A percentile compares a stretch with the other conserved stretches of the same genome.
Evolutionary conservation across 2,329 filamentous ascomycete genomes (phyloP).

Genomic region (Davidsoniella virescens): DNA sequence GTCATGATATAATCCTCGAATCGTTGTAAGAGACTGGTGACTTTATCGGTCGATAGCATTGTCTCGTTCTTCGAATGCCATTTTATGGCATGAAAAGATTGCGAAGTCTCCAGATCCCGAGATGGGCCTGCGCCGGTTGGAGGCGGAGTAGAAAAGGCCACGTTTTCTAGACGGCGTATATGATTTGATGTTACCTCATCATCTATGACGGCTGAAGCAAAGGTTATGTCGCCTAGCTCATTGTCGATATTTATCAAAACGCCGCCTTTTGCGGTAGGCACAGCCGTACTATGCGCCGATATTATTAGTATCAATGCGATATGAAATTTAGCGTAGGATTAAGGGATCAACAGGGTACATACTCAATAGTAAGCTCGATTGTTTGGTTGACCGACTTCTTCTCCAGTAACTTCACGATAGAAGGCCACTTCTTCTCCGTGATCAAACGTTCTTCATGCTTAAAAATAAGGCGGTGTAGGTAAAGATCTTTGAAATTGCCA

Average conservation of each 20-base stretch:
- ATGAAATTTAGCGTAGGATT: background rate
- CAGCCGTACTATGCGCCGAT: background rate
- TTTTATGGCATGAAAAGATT: background rate
- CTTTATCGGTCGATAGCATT: background rate
- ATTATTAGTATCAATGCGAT: no score
- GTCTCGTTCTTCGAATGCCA: background rate
- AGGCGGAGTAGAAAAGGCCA: background rate
- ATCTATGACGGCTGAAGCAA: background rate
- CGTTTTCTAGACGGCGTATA: background rate
- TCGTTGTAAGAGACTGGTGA: background rate
- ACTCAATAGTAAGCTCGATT: background rate
- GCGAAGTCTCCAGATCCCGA: background rate
- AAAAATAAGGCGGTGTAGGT: background rate
- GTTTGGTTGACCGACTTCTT: background rate
- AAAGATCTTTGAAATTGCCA: constrained; percentile 1
- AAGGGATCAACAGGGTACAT: background rate
- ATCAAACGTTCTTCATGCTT: background rate
- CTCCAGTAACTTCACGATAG: background rate
- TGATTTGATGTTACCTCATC: background rate
- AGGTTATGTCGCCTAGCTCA: background rate
- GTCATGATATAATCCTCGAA: background rate
- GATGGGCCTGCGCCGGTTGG: no score
- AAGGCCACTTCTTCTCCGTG: background rate
- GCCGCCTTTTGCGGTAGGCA: background rate
- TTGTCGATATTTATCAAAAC: background rate